phyloP scores from a whole-genome alignment of 1,284 basidiomycete genomes.

The Apiotrichum mycotoxinovorans region DNA sequence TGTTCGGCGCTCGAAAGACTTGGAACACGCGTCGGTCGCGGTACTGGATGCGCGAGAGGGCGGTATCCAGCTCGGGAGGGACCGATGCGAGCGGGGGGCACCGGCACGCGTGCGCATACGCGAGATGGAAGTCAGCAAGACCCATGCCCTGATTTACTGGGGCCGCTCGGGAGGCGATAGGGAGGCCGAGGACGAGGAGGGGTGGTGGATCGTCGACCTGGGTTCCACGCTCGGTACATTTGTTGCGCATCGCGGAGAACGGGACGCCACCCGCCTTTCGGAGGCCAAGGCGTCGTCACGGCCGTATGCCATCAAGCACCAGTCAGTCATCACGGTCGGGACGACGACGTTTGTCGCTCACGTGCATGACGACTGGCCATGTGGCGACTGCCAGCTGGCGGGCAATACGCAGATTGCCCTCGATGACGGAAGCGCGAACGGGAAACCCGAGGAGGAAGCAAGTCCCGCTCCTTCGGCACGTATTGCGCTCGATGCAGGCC shows the following conservation, averaged over 20 bases:
- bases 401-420: slow-evolving; percentile 33
- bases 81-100: slow-evolving; percentile 34
- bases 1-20: slow-evolving; percentile 26
- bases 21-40: slow-evolving; percentile 28
- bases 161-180: slow-evolving; percentile 11
- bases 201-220: slow-evolving; percentile 46
- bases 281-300: slow-evolving; percentile 35
- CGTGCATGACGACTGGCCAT: slow-evolving; percentile 46
- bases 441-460: neutral
- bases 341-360: slow-evolving; percentile 41
- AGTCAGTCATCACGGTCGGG: slow-evolving; percentile 34
- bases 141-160: slow-evolving; percentile 41
- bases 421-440: slow-evolving; percentile 25
- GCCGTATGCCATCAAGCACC: slow-evolving; percentile 33
- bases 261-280: slow-evolving; percentile 18
- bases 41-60: slow-evolving; percentile 44
- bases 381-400: slow-evolving; percentile 36
- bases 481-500: neutral
- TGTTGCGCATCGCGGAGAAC: slow-evolving; percentile 23
- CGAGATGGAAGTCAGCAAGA: slow-evolving; percentile 50
- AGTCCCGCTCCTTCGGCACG: neutral
- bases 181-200: slow-evolving; percentile 18
- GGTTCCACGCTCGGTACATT: slow-evolving; percentile 49
- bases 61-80: slow-evolving; percentile 44
- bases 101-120: slow-evolving; percentile 38